Evolutionary conservation across 345 rosid genomes (phyloP).

Genomic region (Hirschfeldia incana): DNA sequence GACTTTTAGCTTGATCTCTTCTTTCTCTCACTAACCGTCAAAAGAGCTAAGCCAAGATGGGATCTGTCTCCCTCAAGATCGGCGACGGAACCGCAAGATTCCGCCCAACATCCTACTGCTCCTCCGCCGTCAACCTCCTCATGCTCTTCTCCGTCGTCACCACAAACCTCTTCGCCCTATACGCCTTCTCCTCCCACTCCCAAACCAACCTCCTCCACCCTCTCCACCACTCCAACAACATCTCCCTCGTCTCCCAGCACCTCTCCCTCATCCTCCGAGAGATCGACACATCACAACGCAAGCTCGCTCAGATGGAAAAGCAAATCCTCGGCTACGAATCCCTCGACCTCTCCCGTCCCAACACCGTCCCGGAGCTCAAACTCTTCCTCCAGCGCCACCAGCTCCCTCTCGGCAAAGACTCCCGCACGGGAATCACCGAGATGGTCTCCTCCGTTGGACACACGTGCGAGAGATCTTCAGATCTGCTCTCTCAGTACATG

Average conservation of each 20-base stretch:
- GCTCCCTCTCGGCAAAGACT: slow-evolving; percentile 82
- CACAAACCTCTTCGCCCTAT: slow-evolving; percentile 89
- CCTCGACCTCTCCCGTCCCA: slow-evolving; percentile 78
- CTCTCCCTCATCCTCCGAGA: slow-evolving; percentile 77
- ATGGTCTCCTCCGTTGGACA: slow-evolving; percentile 99
- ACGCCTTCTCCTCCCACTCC: slow-evolving; percentile 76
- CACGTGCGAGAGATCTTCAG: slow-evolving; percentile 79
- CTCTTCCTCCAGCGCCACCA: slow-evolving; percentile 70
- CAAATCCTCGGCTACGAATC: slow-evolving; percentile 82
- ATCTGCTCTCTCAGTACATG: slow-evolving; percentile 83
- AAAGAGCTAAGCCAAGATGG: slow-evolving; percentile 47
- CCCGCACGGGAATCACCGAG: slow-evolving; percentile 79
- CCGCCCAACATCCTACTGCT: slow-evolving; percentile 69
- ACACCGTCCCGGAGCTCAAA: slow-evolving; percentile 80
- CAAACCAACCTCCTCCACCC: neutral
- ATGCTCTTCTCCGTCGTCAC: slow-evolving; percentile 91
- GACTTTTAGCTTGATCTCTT: slow-evolving; percentile 1
- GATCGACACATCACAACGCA: slow-evolving; percentile 82
- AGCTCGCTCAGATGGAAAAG: slow-evolving; percentile 89
- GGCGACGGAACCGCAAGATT: slow-evolving; percentile 98
- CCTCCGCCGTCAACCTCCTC: slow-evolving; percentile 80
- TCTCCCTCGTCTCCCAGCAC: slow-evolving; percentile 83
- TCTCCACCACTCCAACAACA: slow-evolving; percentile 47
- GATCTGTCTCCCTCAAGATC: slow-evolving; percentile 81
- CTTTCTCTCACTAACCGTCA: neutral